phyloP scores from a whole-genome alignment of 768 basidiomycete species.

The Suillus americanus region DNA sequence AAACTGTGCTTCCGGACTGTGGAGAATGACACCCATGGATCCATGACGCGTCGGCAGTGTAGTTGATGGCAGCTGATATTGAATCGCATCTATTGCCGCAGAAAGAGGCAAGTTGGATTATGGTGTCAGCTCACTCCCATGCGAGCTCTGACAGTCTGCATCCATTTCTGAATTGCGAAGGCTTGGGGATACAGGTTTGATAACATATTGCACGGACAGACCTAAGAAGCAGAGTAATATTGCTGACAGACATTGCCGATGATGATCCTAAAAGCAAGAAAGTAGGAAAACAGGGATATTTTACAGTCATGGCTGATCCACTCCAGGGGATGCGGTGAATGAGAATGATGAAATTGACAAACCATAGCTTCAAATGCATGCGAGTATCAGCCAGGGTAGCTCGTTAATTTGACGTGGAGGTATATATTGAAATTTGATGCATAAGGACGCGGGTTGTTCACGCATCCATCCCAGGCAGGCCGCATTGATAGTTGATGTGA shows the following conservation, averaged over 20 bases:
- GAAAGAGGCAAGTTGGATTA: not conserved
- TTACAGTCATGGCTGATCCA: not conserved
- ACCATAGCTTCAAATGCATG: not conserved
- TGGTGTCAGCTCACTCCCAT: not conserved
- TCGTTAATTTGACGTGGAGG: not conserved
- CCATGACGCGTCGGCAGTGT: not conserved
- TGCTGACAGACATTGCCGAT: not conserved
- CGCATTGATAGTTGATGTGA: too few relatives aligned
- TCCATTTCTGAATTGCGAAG: conserved; percentile 1
- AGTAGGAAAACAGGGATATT: not conserved
- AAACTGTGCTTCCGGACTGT: not conserved
- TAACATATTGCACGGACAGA: conserved; percentile 8
- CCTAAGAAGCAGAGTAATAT: not conserved
- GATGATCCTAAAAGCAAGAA: not conserved
- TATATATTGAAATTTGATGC: not conserved
- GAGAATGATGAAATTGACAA: not conserved
- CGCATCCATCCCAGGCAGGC: not conserved
- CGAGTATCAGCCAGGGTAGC: not conserved
- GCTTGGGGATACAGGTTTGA: conserved; percentile 38
- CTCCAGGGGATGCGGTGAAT: not conserved
- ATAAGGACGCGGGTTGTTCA: not conserved
- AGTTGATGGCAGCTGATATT: not conserved
- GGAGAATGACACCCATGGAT: not conserved
- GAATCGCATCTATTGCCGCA: not conserved
- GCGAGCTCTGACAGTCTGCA: not conserved